A percentile compares a stretch with the other conserved stretches of the same genome.
Conservation (phyloP, 148 eudicot genomes). For the Vaccinium corymbosum region DNA sequence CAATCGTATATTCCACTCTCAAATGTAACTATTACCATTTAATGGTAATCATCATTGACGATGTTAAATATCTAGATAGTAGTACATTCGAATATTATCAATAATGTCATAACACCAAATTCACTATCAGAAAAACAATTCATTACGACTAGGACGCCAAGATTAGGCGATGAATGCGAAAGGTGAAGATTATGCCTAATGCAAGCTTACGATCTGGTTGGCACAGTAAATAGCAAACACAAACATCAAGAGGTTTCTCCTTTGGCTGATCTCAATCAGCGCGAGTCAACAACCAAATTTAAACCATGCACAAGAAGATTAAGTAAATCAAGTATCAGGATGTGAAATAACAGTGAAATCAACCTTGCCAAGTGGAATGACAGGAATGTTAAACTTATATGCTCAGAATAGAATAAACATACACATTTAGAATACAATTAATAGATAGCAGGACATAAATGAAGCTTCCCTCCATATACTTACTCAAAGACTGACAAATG, state of each 20-base stretch:
- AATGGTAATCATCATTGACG: neutral
- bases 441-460: neutral
- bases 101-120: neutral
- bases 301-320: neutral
- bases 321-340: neutral
- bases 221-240: neutral
- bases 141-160: neutral
- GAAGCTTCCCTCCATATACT: neutral
- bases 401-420: neutral
- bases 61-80: neutral
- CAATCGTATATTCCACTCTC: neutral
- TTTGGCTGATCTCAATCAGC: neutral
- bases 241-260: neutral
- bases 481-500: conserved; percentile 22
- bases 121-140: neutral
- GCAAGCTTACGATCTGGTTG: neutral
- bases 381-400: neutral
- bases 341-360: neutral
- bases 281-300: neutral
- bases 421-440: neutral
- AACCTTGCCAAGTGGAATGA: conserved; percentile 1
- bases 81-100: neutral
- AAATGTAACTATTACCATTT: neutral
- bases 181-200: neutral
- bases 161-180: neutral